Conservation (phyloP, 495 filamentous ascomycete genomes). For the Achaetomiella virescens region DNA sequence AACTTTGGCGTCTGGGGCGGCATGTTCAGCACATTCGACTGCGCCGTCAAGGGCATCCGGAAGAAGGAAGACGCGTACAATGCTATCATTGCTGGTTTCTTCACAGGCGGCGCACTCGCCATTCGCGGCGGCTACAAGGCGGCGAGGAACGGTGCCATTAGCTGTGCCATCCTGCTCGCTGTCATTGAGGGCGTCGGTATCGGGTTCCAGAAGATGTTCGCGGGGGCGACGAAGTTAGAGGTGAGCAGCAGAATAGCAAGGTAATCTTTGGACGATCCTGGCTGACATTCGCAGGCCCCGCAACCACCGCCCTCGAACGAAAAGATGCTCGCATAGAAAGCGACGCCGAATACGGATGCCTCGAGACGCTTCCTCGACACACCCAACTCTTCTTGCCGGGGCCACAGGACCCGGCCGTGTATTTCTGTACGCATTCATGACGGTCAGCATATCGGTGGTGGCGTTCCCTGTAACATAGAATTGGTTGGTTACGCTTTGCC, state of each 20-base stretch:
- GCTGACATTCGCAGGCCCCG: conserved; percentile 24
- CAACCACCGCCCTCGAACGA: conserved; percentile 33
- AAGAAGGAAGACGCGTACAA: conserved; percentile 96
- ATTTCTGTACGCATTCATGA: conserved; percentile 32
- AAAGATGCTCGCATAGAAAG: conserved; percentile 32
- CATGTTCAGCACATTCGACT: conserved; percentile 89
- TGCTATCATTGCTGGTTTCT: conserved; percentile 92
- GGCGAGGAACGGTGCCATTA: conserved; percentile 88
- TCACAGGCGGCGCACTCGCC: conserved; percentile 88
- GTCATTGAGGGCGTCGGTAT: conserved; percentile 98
- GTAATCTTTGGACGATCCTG: neutral
- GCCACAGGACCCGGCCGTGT: conserved; percentile 25
- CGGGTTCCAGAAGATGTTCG: conserved; percentile 94
- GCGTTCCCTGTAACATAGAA: conserved; percentile 40
- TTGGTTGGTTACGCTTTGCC: conserved; percentile 24
- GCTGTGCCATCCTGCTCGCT: conserved; percentile 85
- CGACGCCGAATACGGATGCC: neutral
- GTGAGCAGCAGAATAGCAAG: conserved; percentile 33
- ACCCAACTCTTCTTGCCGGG: conserved; percentile 37
- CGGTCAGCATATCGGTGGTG: conserved; percentile 31
- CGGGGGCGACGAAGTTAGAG: conserved; percentile 82
- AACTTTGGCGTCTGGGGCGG: conserved; percentile 97
- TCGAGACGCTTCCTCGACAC: conserved; percentile 8
- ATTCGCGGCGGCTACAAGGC: conserved; percentile 84
- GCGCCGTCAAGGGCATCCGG: conserved; percentile 90